Percentiles rank a stretch among this genome's conserved stretches.
These are phyloP conservation scores for Citrullus mucosospermus DNA, from an alignment of 306 rosid species.

Conservation along the genomic window DNA sequence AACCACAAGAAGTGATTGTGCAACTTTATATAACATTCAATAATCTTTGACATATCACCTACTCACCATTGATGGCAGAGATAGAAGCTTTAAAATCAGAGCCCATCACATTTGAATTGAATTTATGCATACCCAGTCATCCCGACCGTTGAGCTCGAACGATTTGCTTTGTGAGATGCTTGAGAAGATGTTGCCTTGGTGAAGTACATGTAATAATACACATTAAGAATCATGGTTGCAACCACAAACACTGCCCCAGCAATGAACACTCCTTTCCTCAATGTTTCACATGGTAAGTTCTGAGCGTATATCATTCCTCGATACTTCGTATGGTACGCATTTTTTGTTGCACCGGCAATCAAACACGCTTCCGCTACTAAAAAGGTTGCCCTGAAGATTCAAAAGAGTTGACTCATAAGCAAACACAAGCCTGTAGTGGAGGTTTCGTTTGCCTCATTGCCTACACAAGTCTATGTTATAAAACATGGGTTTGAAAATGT, in stretches of 20 bases:
- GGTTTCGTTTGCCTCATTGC: not conserved
- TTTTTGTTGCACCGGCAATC: slow-evolving; percentile 80
- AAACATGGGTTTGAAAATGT: not conserved
- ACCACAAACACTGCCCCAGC: slow-evolving; percentile 83
- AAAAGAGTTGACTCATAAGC: not conserved
- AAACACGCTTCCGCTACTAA: slow-evolving; percentile 78
- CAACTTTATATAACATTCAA: slow-evolving; percentile 10
- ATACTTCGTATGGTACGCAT: slow-evolving; percentile 91
- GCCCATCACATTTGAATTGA: not conserved
- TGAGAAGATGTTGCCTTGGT: slow-evolving; percentile 57
- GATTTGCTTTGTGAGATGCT: slow-evolving; percentile 50
- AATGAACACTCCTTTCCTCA: slow-evolving; percentile 78
- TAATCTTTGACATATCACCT: slow-evolving; percentile 11
- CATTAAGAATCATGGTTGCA: slow-evolving; percentile 76
- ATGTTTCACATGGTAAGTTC: slow-evolving; percentile 66
- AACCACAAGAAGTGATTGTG: slow-evolving; percentile 1
- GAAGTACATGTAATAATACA: slow-evolving; percentile 89
- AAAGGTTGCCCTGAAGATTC: slow-evolving; percentile 48
- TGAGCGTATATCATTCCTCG: slow-evolving; percentile 65
- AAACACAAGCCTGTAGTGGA: not conserved
- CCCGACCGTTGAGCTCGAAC: slow-evolving; percentile 60
- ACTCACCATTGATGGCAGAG: not conserved
- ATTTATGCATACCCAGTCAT: slow-evolving; percentile 69
- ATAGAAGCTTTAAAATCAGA: not conserved
- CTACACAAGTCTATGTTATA: not conserved